Conservation (phyloP, 805 yeast genomes). For the Allodekkera sacchari region DNA sequence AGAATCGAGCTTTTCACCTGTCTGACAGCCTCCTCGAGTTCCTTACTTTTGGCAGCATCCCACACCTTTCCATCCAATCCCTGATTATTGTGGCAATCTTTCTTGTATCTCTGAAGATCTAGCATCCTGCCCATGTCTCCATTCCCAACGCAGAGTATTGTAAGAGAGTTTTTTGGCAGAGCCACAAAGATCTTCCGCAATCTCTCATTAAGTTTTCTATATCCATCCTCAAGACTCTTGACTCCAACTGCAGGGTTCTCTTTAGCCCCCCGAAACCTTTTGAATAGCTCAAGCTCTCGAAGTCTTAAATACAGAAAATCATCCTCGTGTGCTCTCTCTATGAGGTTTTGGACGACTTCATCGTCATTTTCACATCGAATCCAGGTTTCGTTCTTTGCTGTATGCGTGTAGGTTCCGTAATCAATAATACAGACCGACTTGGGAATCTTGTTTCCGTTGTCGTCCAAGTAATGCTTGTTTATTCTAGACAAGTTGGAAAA, state of each 20-base stretch:
- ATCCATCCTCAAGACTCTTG: too few species aligned
- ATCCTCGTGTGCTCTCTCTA: conserved; percentile 27
- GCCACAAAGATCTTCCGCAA: conserved; percentile 39
- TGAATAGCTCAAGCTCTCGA: conserved; percentile 47
- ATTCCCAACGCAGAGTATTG: conserved; percentile 55
- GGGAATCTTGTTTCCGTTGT: conserved; percentile 17
- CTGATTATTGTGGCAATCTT: conserved; percentile 30
- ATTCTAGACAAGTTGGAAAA: conserved; percentile 28
- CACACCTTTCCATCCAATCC: conserved; percentile 34
- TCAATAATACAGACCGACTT: conserved; percentile 21
- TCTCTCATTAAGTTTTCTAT: conserved; percentile 32
- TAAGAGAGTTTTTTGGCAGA: conserved; percentile 50
- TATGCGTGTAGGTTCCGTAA: conserved; percentile 11
- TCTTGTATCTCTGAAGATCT: conserved; percentile 35
- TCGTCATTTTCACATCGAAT: conserved; percentile 50
- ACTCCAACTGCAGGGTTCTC: not conserved
- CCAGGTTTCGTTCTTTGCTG: conserved; percentile 26
- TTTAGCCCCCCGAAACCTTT: conserved; percentile 18
- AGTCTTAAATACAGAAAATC: conserved; percentile 49
- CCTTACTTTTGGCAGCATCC: conserved; percentile 10
- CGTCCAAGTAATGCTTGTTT: conserved; percentile 13
- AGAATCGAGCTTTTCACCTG: too few species aligned
- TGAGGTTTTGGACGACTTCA: conserved; percentile 39
- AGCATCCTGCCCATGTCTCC: conserved; percentile 49
- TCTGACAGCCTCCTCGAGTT: too few species aligned